Conservation (phyloP, 2,329 filamentous ascomycete species). For the Ophioceras dolichostomum region DNA sequence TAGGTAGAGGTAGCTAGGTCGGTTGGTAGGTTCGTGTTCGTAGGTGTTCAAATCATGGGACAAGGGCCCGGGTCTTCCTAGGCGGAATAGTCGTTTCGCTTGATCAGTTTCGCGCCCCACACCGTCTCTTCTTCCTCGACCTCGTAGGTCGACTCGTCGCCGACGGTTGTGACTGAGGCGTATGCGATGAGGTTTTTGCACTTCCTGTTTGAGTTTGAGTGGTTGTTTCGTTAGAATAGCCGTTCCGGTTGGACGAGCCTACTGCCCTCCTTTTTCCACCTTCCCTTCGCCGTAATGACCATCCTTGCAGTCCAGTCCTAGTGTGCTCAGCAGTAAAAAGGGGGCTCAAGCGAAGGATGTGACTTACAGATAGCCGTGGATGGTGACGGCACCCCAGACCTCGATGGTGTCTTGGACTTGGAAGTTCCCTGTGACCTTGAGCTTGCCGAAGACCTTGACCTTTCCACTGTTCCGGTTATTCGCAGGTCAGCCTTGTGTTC, state of each 20-base stretch:
- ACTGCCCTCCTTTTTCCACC: too few species aligned
- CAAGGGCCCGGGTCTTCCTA: not conserved
- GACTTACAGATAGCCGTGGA: constrained; percentile 31
- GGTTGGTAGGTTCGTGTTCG: too few species aligned
- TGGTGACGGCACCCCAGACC: constrained; percentile 32
- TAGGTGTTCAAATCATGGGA: too few species aligned
- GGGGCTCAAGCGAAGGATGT: too few species aligned
- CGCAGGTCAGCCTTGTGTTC: not conserved
- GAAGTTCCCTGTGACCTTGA: constrained; percentile 28
- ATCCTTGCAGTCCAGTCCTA: too few species aligned
- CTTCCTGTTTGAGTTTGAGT: constrained; percentile 14
- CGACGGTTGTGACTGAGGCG: constrained; percentile 32
- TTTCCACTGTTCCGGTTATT: constrained; percentile 17
- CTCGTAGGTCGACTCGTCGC: constrained; percentile 28
- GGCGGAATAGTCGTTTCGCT: not conserved
- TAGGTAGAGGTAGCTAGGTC: too few species aligned
- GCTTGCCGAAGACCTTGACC: constrained; percentile 33
- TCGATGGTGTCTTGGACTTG: constrained; percentile 28
- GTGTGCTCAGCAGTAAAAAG: too few species aligned
- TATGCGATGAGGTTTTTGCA: constrained; percentile 31
- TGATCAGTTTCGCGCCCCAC: constrained; percentile 26
- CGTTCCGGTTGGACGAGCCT: too few species aligned
- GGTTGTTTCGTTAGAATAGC: too few species aligned
- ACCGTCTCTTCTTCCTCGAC: constrained; percentile 29
- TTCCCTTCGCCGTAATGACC: too few species aligned